phyloP scores from a whole-genome alignment of 306 rosid genomes.

The Bauhinia variegata region DNA sequence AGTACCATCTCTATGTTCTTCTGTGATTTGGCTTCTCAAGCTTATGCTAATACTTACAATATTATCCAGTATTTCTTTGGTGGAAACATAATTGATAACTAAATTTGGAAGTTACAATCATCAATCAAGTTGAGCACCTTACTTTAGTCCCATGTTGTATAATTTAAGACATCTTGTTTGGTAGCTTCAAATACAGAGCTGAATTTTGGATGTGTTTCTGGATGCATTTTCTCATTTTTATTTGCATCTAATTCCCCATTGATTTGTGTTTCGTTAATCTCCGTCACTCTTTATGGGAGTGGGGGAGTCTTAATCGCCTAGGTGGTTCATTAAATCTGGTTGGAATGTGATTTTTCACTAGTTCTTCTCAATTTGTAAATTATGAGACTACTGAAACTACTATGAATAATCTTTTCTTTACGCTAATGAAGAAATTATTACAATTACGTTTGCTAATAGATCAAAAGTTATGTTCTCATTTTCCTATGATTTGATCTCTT shows the following conservation, averaged over 20 bases:
- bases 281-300: too few species aligned
- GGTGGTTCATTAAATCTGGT: constrained; percentile 16
- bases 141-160: too few species aligned
- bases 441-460: neutral
- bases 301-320: neutral
- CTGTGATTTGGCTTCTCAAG: constrained; percentile 21
- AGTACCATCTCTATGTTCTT: neutral
- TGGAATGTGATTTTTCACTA: constrained; percentile 10
- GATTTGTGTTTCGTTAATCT: too few species aligned
- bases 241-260: too few species aligned
- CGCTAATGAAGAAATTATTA: constrained; percentile 23
- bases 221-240: too few species aligned
- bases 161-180: too few species aligned
- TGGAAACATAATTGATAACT: too few species aligned
- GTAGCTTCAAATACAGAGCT: too few species aligned
- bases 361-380: constrained; percentile 4
- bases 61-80: too few species aligned
- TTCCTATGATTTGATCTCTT: constrained; percentile 40
- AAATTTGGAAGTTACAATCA: too few species aligned
- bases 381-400: constrained; percentile 1
- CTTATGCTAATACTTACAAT: neutral
- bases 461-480: constrained; percentile 29
- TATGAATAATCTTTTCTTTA: constrained; percentile 25
- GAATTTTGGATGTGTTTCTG: too few species aligned
- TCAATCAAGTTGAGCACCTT: too few species aligned